Evolutionary conservation across 805 yeast species (phyloP), one percentile per base, ranked within the genome.

Genomic region (Teunomyces atbi): DNA sequence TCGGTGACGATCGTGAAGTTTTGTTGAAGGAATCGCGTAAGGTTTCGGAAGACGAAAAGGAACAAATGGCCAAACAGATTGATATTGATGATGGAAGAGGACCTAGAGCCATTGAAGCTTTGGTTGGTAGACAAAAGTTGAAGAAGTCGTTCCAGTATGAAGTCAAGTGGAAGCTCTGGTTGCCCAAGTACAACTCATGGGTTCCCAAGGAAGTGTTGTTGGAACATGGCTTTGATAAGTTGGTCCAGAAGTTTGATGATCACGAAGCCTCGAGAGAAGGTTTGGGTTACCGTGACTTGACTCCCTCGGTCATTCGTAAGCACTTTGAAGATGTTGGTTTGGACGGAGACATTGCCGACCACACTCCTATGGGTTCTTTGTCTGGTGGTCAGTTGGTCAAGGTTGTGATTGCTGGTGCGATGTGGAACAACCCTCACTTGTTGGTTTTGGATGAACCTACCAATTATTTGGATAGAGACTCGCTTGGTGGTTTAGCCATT

Each of bases 381-480:
- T 90, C 97, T 20, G 99, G 99, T 66, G 99, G 99, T 60, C 99
- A 92, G 74, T 79, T 92, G 65, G 99, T 92, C 50, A 92, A 92
- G 71, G 98, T 92, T 53, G 99, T 92, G 50, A 92, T 92, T 74
- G 98, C 98, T 11, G 99, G 98, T 71, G 97, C 98, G 54, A 92
- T 92, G 94, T 92, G 99, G 99, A 92, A 94, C 73, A 94, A 92
- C 65, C 99, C 99, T 15, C 99, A 92, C 69, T 80, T 92, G 68
- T 79, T 92, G 53, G 99, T 92, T 36, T 78, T 92, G 51, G 99
- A 92, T 71, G 99, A 92, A 80, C 99, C 99, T 66, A 92, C 98
- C 61, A 92, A 92, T 74, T 92, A 94, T 77, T 77, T 92, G 72
- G 99, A 92, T 71, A 86, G 99, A 77, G 99, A 92, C 68, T 91